Conservation (phyloP, 305 asterid species). For the Plantago coronopus region DNA sequence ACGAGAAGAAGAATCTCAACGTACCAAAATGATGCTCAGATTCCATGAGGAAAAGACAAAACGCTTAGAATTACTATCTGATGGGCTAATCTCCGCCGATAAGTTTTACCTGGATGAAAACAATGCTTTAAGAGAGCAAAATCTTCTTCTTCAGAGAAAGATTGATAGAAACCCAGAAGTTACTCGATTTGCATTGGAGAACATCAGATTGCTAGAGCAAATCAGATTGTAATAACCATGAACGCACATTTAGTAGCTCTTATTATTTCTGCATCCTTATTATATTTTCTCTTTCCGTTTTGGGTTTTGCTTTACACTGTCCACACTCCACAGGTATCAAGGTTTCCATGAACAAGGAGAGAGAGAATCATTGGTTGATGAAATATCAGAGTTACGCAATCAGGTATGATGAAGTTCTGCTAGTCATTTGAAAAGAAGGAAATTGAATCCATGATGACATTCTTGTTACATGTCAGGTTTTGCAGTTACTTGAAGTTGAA, state of each 20-base stretch:
- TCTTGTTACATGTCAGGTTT: conserved; percentile 30
- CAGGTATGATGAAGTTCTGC: conserved; percentile 36
- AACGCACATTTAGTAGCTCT: background rate
- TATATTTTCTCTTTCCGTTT: conserved; percentile 4
- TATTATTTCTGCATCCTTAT: conserved; percentile 14
- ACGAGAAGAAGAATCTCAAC: conserved; percentile 48
- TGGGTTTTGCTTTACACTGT: conserved; percentile 6
- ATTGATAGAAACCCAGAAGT: conserved; percentile 42
- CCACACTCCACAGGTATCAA: conserved; percentile 36
- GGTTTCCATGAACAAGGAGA: conserved; percentile 47
- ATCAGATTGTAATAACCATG: conserved; percentile 39
- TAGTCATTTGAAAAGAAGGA: too few relatives aligned
- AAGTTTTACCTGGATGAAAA: conserved; percentile 46
- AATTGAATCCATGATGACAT: conserved; percentile 18
- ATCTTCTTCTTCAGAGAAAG: conserved; percentile 42
- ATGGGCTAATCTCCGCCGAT: conserved; percentile 47
- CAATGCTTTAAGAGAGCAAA: conserved; percentile 50
- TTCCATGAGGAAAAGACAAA: conserved; percentile 53
- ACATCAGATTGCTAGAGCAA: conserved; percentile 43
- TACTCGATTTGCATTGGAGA: conserved; percentile 39
- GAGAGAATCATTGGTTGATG: conserved; percentile 48
- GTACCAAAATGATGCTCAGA: conserved; percentile 44
- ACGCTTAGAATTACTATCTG: conserved; percentile 42
- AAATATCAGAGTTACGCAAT: conserved; percentile 45
- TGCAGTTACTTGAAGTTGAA: conserved; percentile 36